Evolutionary conservation across 768 basidiomycete genomes (phyloP).

Genomic region (Tubosaeta sp.): DNA sequence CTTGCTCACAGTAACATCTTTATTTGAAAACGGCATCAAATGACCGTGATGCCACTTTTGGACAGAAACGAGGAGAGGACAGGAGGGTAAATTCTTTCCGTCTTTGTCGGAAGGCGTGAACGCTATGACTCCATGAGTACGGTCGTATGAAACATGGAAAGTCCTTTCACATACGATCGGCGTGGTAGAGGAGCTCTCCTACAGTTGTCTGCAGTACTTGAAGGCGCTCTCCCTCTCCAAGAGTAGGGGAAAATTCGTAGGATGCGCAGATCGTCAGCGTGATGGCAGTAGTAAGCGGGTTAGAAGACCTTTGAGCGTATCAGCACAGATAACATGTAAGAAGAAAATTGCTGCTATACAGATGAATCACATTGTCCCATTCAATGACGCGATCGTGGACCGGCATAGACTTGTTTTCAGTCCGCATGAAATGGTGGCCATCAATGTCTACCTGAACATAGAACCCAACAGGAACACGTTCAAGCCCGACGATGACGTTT

Average conservation of each 20-base stretch:
- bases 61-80: too few species aligned
- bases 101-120: too few species aligned
- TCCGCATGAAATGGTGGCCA: neutral
- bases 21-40: too few species aligned
- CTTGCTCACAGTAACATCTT: neutral
- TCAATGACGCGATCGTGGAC: constrained; percentile 3
- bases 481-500: constrained; percentile 3
- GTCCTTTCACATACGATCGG: neutral
- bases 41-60: too few species aligned
- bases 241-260: constrained; percentile 8
- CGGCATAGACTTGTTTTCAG: neutral
- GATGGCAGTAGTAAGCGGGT: neutral
- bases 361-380: constrained; percentile 9
- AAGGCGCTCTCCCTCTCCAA: constrained; percentile 9
- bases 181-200: neutral
- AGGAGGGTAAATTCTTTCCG: too few species aligned
- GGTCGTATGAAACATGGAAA: neutral
- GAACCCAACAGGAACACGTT: constrained; percentile 14
- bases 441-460: constrained; percentile 8
- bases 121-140: too few species aligned
- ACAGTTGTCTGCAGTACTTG: neutral
- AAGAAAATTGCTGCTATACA: constrained; percentile 1
- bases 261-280: constrained; percentile 3
- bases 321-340: neutral
- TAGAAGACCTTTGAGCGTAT: constrained; percentile 1